Conservation (phyloP, 495 filamentous ascomycete genomes). For the Saxophila tyrrhenica region DNA sequence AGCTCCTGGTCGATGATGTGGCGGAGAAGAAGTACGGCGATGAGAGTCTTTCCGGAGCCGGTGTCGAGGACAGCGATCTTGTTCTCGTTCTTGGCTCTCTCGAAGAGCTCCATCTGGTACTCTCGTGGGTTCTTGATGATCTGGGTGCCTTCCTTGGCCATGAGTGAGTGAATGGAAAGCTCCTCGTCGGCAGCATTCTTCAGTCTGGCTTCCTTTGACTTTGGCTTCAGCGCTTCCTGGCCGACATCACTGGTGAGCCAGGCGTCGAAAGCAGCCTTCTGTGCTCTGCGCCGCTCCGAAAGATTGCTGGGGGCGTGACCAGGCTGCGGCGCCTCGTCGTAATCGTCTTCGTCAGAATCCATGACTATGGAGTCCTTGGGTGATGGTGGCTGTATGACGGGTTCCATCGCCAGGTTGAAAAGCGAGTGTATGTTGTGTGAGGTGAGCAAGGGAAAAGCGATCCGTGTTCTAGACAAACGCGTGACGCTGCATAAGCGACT, state of each 20-base stretch:
- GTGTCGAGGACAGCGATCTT: slow-evolving; percentile 95
- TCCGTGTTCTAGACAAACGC: not conserved
- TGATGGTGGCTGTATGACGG: not conserved
- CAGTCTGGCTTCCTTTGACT: not conserved
- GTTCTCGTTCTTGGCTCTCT: slow-evolving; percentile 75
- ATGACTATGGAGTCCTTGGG: not conserved
- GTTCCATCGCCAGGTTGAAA: not conserved
- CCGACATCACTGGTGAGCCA: slow-evolving; percentile 35
- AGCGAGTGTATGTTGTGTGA: not conserved
- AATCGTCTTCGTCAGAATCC: slow-evolving; percentile 1
- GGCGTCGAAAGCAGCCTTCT: slow-evolving; percentile 27
- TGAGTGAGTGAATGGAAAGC: slow-evolving; percentile 32
- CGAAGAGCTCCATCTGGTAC: slow-evolving; percentile 88
- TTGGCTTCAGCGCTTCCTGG: slow-evolving; percentile 9
- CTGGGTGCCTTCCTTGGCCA: slow-evolving; percentile 30
- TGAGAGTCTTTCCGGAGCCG: slow-evolving; percentile 93
- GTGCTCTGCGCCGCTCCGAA: slow-evolving; percentile 13
- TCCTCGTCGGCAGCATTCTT: slow-evolving; percentile 27
- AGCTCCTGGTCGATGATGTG: slow-evolving; percentile 71
- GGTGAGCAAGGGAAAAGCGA: not conserved
- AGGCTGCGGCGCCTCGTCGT: slow-evolving; percentile 8
- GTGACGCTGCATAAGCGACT: not conserved
- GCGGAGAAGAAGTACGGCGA: slow-evolving; percentile 77
- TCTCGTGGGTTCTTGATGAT: slow-evolving; percentile 69
- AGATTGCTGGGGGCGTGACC: not conserved